Evolutionary conservation across 1,139 yeast genomes (phyloP), one percentile per base, ranked within the genome.

Genomic region (Blastobotrys ciferrii): DNA sequence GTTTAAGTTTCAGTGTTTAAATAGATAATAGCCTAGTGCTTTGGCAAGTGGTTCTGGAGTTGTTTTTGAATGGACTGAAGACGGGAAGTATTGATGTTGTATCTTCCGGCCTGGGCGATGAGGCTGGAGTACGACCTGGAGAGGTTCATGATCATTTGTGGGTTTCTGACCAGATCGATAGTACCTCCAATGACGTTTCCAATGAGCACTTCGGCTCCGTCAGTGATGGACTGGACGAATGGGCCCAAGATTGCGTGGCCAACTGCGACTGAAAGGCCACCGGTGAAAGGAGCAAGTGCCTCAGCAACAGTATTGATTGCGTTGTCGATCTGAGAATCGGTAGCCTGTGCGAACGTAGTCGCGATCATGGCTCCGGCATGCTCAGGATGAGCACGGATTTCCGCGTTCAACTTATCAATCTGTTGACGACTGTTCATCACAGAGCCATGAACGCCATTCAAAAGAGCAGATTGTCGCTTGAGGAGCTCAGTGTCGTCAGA

Each of bases 161-260:
- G n/a, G n/a, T n/a, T n/a, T n/a, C n/a, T n/a, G n/a, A n/a, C n/a
- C n/a, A n/a, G n/a, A n/a, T n/a, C n/a, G n/a, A n/a, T n/a, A n/a
- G n/a, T n/a, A n/a, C n/a, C n/a, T n/a, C n/a, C n/a, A n/a, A n/a
- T n/a, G n/a, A n/a, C n/a, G n/a, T n/a, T n/a, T n/a, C 58, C 48
- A 12, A 59, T 48, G 17, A 59, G 43, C 6, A 59, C 66, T 50
- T 61, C 64, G 37, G 62, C 63, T 25, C 66, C 66, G 53, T 62
- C 58, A 51, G 65, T 62, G 18, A 62, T 56, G 12, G 65, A 55
- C 54, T 62, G 66, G 18, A 58, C 58, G 38, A 61, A 53, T 32
- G 66, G 66, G 9, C 66, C 66, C 2, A 60, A 56, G 6, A 61
- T 43, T 39, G 53, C 31, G 48, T 52, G 45, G 18, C 55, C 63